phyloP scores from a whole-genome alignment of 305 asterid species.

The Solanum aculeatissimum region DNA sequence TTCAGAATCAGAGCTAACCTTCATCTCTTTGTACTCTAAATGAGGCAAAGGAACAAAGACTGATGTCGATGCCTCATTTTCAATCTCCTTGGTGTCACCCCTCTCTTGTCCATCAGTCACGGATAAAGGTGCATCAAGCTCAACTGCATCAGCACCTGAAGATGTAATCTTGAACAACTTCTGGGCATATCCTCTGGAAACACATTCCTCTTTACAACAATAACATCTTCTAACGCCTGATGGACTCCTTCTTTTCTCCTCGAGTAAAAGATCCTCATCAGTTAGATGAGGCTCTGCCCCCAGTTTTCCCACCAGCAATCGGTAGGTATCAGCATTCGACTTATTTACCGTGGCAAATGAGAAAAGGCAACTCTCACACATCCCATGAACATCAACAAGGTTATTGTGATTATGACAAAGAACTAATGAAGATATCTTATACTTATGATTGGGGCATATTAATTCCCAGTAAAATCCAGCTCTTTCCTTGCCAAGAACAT shows the following conservation, averaged over 20 bases:
- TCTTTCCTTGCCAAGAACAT: conserved; percentile 45
- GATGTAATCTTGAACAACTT: conserved; percentile 15
- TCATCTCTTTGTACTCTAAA: conserved; percentile 39
- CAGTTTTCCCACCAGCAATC: conserved; percentile 33
- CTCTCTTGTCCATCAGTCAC: conserved; percentile 4
- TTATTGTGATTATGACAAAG: conserved; percentile 36
- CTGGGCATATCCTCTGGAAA: conserved; percentile 14
- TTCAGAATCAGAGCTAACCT: conserved; percentile 39
- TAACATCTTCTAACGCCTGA: conserved; percentile 23
- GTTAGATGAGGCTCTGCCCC: conserved; percentile 19
- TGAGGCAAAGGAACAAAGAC: conserved; percentile 18
- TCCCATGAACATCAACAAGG: conserved; percentile 46
- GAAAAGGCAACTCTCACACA: conserved; percentile 50
- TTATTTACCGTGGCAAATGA: conserved; percentile 36
- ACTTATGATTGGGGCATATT: conserved; percentile 58
- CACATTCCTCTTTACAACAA: conserved; percentile 46
- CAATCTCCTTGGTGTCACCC: conserved; percentile 18
- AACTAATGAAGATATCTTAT: conserved; percentile 43
- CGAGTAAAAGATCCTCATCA: conserved; percentile 11
- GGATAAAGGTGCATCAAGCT: conserved; percentile 10
- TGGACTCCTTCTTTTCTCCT: conserved; percentile 2
- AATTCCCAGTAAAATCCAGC: conserved; percentile 53
- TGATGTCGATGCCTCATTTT: conserved; percentile 1
- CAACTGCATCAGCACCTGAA: conserved; percentile 14
- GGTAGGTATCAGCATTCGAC: conserved; percentile 36